phyloP scores from a whole-genome alignment of 2,329 filamentous ascomycete species.

The Aspergillus caelatus region DNA sequence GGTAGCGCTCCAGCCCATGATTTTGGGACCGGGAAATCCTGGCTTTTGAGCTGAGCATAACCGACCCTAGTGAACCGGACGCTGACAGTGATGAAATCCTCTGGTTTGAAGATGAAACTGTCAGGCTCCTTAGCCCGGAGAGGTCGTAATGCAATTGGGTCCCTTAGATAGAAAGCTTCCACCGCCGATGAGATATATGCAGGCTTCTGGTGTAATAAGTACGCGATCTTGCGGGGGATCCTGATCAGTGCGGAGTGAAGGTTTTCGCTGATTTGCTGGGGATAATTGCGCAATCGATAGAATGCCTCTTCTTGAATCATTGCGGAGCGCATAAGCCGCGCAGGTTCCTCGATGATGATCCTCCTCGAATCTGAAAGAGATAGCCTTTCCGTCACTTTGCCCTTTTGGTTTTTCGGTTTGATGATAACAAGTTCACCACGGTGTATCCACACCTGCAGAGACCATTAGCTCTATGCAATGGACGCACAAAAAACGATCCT shows the following conservation, averaged over 20 bases:
- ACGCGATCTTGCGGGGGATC: constrained; percentile 80
- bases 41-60: constrained; percentile 86
- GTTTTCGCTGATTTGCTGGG: constrained; percentile 70
- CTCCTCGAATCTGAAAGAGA: constrained; percentile 66
- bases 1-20: constrained; percentile 54
- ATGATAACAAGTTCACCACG: constrained; percentile 75
- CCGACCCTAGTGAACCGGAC: constrained; percentile 84
- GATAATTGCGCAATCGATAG: constrained; percentile 83
- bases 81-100: constrained; percentile 78
- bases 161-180: constrained; percentile 90
- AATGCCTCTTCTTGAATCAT: constrained; percentile 87
- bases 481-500: neutral
- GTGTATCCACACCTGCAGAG: constrained; percentile 75
- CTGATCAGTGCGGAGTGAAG: constrained; percentile 75
- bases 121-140: constrained; percentile 60
- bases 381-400: constrained; percentile 51
- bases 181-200: constrained; percentile 78
- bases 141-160: constrained; percentile 73
- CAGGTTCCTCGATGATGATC: constrained; percentile 60
- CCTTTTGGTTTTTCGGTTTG: constrained; percentile 52
- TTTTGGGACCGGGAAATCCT: constrained; percentile 72
- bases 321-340: constrained; percentile 68
- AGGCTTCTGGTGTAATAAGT: constrained; percentile 74
- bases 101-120: constrained; percentile 68
- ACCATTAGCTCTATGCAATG: neutral